These are phyloP conservation scores for Vanrija pseudolonga DNA, from an alignment of 1,284 basidiomycete species.

Conservation along the genomic window DNA sequence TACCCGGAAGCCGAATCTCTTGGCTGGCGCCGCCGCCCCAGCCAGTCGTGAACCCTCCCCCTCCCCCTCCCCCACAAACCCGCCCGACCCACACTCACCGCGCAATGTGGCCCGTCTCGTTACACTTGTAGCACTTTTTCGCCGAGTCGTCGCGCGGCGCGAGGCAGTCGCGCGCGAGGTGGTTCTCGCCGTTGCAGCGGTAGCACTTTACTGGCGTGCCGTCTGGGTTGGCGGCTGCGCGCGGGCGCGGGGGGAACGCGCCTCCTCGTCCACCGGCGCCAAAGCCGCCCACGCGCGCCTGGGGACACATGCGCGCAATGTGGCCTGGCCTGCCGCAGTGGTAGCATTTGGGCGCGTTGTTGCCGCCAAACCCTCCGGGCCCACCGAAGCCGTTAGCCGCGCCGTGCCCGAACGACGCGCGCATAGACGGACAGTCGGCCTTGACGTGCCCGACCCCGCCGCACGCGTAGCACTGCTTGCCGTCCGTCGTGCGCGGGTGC, in stretches of 20 bases:
- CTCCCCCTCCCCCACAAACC: neutral
- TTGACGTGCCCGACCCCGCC: constrained; percentile 61
- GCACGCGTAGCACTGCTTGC: constrained; percentile 77
- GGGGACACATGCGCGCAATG: constrained; percentile 39
- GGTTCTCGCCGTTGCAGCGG: constrained; percentile 49
- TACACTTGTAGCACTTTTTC: constrained; percentile 50
- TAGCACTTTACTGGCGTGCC: constrained; percentile 49
- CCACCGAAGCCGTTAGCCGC: constrained; percentile 24
- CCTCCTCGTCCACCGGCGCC: constrained; percentile 17
- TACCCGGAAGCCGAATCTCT: neutral
- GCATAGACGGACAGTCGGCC: constrained; percentile 79
- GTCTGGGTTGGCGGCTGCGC: constrained; percentile 28
- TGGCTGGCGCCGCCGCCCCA: neutral
- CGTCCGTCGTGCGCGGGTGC: constrained; percentile 67
- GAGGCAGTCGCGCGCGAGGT: constrained; percentile 49
- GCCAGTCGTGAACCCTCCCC: too few relatives aligned
- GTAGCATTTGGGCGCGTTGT: constrained; percentile 62
- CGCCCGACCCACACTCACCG: constrained; percentile 14
- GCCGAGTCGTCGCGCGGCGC: constrained; percentile 41
- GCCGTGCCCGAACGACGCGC: constrained; percentile 54
- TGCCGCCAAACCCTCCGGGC: neutral
- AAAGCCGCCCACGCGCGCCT: constrained; percentile 8
- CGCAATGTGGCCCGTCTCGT: constrained; percentile 47
- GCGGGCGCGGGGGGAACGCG: constrained; percentile 16
- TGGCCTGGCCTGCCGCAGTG: constrained; percentile 43